These are phyloP conservation scores for Gamarada debralockiae DNA, from an alignment of 495 filamentous ascomycete genomes.

Conservation along the genomic window DNA sequence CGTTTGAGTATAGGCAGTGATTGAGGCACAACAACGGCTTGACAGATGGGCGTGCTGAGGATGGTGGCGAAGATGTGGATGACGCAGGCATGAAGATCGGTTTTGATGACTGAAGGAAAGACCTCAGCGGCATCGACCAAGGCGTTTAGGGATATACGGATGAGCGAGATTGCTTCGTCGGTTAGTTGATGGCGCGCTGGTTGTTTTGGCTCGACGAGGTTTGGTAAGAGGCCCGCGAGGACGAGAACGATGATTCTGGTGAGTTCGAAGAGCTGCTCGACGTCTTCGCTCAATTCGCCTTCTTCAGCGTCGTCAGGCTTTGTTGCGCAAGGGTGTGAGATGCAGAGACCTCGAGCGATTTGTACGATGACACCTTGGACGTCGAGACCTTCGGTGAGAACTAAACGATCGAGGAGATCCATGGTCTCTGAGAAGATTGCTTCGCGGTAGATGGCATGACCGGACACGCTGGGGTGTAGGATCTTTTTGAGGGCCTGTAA, in stretches of 20 bases:
- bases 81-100: conserved; percentile 94
- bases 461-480: conserved; percentile 87
- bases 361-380: conserved; percentile 93
- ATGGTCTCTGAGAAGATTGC: conserved; percentile 96
- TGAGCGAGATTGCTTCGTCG: conserved; percentile 80
- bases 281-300: conserved; percentile 86
- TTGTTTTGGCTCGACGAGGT: conserved; percentile 71
- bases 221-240: conserved; percentile 80
- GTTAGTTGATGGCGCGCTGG: conserved; percentile 66
- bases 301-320: conserved; percentile 61
- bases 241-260: conserved; percentile 94
- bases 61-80: conserved; percentile 95
- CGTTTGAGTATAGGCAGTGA: conserved; percentile 88
- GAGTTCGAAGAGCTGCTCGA: conserved; percentile 96
- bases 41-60: conserved; percentile 80
- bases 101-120: conserved; percentile 93
- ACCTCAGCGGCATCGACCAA: conserved; percentile 92
- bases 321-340: conserved; percentile 83
- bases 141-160: conserved; percentile 74
- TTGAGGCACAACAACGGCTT: conserved; percentile 84
- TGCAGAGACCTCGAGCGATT: conserved; percentile 82
- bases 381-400: conserved; percentile 80
- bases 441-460: conserved; percentile 93
- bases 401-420: conserved; percentile 90
- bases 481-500: conserved; percentile 93